Evolutionary conservation across 164 flowering plant species (phyloP).

Genomic region (Vitis riparia): DNA sequence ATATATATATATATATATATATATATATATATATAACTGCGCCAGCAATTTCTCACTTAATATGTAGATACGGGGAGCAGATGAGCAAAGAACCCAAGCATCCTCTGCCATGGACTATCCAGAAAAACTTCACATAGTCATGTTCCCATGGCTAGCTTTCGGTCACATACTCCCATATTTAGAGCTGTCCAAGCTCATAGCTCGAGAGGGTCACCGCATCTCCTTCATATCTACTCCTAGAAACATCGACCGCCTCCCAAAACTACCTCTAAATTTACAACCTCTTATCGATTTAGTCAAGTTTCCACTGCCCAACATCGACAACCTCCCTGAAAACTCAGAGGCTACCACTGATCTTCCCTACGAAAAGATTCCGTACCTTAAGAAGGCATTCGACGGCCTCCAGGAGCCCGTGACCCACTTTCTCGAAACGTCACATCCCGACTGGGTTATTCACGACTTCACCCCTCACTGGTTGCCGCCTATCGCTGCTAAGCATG

Average conservation of each 20-base stretch:
- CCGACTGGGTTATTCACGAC: slow-evolving; percentile 42
- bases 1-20: too few relatives aligned
- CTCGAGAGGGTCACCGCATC: slow-evolving; percentile 34
- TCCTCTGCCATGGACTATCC: too few relatives aligned
- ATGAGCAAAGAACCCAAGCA: too few relatives aligned
- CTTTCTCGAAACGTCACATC: slow-evolving; percentile 7
- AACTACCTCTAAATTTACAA: slow-evolving; percentile 12
- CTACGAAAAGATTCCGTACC: slow-evolving; percentile 8
- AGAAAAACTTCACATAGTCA: slow-evolving; percentile 15
- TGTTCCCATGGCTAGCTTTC: slow-evolving; percentile 47
- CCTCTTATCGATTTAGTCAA: slow-evolving; percentile 16
- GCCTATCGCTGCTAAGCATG: slow-evolving; percentile 17
- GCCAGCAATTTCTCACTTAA: too few relatives aligned
- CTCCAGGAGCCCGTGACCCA: slow-evolving; percentile 10
- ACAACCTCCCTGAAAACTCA: slow-evolving; percentile 18
- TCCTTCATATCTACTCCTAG: slow-evolving; percentile 31
- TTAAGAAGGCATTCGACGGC: slow-evolving; percentile 26
- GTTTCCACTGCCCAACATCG: slow-evolving; percentile 12
- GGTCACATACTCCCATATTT: slow-evolving; percentile 45
- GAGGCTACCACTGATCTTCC: slow-evolving; percentile 37
- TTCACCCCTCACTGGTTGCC: slow-evolving; percentile 34
- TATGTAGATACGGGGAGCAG: too few relatives aligned
- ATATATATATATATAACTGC: too few relatives aligned
- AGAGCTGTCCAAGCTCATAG: slow-evolving; percentile 39
- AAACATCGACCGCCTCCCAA: slow-evolving; percentile 32